These are phyloP conservation scores for Mucor sp. DNA, from an alignment of 371 early-diverging fungal species.

Conservation along the genomic window DNA sequence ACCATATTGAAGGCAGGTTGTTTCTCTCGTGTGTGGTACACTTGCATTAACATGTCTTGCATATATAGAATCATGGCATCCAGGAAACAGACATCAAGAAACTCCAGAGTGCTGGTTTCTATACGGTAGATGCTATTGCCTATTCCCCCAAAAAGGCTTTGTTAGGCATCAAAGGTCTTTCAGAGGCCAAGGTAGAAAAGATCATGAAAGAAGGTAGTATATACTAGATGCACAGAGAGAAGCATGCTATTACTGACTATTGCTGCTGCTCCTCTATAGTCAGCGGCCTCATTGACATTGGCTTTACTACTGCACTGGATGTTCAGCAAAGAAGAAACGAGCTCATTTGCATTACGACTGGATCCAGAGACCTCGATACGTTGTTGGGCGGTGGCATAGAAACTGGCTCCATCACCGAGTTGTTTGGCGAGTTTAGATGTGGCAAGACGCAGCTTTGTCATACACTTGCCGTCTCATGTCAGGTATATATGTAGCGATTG, in stretches of 20 bases:
- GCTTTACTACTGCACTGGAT: conserved; percentile 95
- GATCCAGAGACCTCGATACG: conserved; percentile 92
- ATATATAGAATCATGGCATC: conserved; percentile 71
- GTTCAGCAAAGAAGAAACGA: conserved; percentile 83
- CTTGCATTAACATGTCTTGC: too few relatives aligned
- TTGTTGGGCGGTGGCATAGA: conserved; percentile 98
- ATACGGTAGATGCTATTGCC: conserved; percentile 93
- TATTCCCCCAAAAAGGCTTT: conserved; percentile 92
- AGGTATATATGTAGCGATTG: too few relatives aligned
- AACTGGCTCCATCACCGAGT: conserved; percentile 97
- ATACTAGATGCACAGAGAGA: too few relatives aligned
- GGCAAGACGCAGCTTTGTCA: conserved; percentile 99
- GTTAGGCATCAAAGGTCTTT: conserved; percentile 95
- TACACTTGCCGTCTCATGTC: conserved; percentile 96
- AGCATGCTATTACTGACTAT: background rate
- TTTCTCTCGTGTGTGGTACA: too few relatives aligned
- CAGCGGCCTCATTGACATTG: conserved; percentile 88
- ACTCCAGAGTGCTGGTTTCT: conserved; percentile 87
- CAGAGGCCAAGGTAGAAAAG: conserved; percentile 97
- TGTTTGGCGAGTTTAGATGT: conserved; percentile 99
- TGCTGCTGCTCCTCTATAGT: conserved; percentile 47
- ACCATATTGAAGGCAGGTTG: conserved; percentile 6
- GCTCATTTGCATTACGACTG: conserved; percentile 89
- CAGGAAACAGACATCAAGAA: conserved; percentile 78
- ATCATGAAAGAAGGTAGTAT: conserved; percentile 84